Evolutionary conservation across 257 asterid genomes (phyloP), one percentile per base, ranked within the genome.

Genomic region (Nicotiana obtusifolia): DNA sequence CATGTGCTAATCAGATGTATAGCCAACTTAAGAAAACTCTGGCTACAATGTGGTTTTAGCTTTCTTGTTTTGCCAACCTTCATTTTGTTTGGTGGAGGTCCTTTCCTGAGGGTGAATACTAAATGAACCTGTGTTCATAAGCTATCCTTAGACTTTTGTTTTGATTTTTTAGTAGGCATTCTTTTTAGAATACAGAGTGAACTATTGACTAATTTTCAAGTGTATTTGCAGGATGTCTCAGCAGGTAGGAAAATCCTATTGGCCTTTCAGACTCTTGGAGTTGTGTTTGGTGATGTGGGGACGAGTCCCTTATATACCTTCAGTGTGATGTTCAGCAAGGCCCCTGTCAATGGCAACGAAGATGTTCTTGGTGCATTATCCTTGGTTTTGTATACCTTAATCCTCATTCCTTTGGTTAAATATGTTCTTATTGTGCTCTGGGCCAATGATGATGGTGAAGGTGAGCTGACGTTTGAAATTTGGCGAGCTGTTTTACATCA

Each of bases 381-480:
- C 60, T 88, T 96, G 80, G 99, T 96, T 82, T 76, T 96, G 84
- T 96, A 94, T 90, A 94, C 97, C 65, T 87, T 96, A 86, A 91
- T 96, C 88, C 88, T 96, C 89, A 81, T 94, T 80, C 94, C 99
- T 49, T 87, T 96, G 83, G 86, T 96, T 90, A 96, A 96, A 86
- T 96, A 96, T 89, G 91, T 94, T 67, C 89, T 93, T 59, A 91
- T 94, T 84, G 98, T 96, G 84, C 97, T 96, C 52, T 96, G 98
- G 98, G 99, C 98, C 24, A 96, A 96, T 84, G 99, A 96, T 82
- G 97, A 96, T 78, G 99, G 99, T 84, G 98, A 96, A 96, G 99
- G 99, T 96, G 91, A 79, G 85, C 54, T 11, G 69, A 47, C 13
- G 28, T 71, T 71, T 71, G 78, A 71, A 71, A 44, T 13, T 44